Evolutionary conservation across 1,284 basidiomycete genomes (phyloP).

Genomic region (Puccinia hordei): DNA sequence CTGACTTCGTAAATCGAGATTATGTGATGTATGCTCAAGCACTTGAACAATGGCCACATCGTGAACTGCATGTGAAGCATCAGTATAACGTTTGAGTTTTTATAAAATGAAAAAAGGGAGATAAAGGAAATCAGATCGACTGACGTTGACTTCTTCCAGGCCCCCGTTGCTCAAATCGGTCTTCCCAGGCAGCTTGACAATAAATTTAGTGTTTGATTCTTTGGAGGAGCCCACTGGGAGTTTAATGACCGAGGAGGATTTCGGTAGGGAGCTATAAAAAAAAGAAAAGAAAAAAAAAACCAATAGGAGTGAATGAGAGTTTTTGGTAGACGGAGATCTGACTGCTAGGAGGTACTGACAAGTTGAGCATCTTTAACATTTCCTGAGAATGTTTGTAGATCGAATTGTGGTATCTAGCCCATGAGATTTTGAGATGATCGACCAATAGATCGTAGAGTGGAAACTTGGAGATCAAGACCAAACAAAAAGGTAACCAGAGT

Average conservation of each 20-base stretch:
- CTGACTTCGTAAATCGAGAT: constrained; percentile 78
- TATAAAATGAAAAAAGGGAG: no score
- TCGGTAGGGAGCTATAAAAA: constrained; percentile 17
- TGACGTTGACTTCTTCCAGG: constrained; percentile 46
- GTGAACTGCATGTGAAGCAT: constrained; percentile 69
- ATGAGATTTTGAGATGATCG: constrained; percentile 72
- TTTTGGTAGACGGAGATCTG: neutral
- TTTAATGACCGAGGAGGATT: constrained; percentile 19
- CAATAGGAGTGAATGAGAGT: no score
- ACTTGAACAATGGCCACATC: constrained; percentile 96
- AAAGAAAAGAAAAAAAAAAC: neutral
- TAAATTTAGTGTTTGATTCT: constrained; percentile 37
- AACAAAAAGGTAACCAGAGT: constrained; percentile 89
- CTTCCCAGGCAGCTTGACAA: constrained; percentile 42
- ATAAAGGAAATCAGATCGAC: constrained; percentile 50
- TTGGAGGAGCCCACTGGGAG: constrained; percentile 39
- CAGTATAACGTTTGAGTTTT: no score
- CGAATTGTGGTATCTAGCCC: constrained; percentile 59
- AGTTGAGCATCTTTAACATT: constrained; percentile 59
- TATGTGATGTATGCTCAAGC: constrained; percentile 88
- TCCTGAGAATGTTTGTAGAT: constrained; percentile 59
- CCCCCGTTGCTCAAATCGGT: constrained; percentile 31
- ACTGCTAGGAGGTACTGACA: constrained; percentile 56
- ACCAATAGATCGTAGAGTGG: constrained; percentile 90
- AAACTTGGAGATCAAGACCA: constrained; percentile 79